Percentiles rank a stretch among this genome's conserved stretches.
These are phyloP conservation scores for Debaryomyces robertsiae DNA, from an alignment of 1,139 yeast species.

Conservation along the genomic window DNA sequence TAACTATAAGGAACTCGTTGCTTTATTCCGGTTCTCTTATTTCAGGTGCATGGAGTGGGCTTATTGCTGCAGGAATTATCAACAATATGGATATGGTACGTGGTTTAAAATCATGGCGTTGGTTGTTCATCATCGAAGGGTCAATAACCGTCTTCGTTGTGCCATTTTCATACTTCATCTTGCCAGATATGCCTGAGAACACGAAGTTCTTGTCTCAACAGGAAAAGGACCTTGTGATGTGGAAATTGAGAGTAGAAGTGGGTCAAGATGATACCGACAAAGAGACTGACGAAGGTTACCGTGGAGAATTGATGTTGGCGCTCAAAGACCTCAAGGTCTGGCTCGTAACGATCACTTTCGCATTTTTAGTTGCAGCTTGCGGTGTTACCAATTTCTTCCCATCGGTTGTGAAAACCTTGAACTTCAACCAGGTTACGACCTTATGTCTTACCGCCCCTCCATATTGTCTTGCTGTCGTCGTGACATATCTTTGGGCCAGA, in stretches of 20 bases:
- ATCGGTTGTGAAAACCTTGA: slow-evolving; percentile 56
- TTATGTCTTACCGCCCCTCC: slow-evolving; percentile 64
- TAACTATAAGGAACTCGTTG: slow-evolving; percentile 57
- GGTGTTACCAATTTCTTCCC: slow-evolving; percentile 67
- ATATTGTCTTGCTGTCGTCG: slow-evolving; percentile 54
- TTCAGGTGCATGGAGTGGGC: slow-evolving; percentile 84
- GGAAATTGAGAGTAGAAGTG: slow-evolving; percentile 43
- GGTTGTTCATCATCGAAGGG: slow-evolving; percentile 77
- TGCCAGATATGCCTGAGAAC: slow-evolving; percentile 70
- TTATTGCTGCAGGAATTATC: slow-evolving; percentile 53
- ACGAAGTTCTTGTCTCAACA: slow-evolving; percentile 52
- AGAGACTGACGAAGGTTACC: slow-evolving; percentile 31
- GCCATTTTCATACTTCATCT: slow-evolving; percentile 58
- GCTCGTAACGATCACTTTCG: slow-evolving; percentile 46
- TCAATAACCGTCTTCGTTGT: slow-evolving; percentile 62
- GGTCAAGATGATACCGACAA: slow-evolving; percentile 44
- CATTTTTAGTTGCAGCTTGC: slow-evolving; percentile 57
- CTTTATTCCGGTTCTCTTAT: slow-evolving; percentile 67
- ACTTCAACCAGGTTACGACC: slow-evolving; percentile 51
- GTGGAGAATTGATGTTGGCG: slow-evolving; percentile 43
- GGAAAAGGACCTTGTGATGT: slow-evolving; percentile 52
- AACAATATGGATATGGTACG: slow-evolving; percentile 40
- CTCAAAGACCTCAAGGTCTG: slow-evolving; percentile 48
- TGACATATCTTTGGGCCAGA: slow-evolving; percentile 56
- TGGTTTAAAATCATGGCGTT: slow-evolving; percentile 64